Evolutionary conservation across 75 land plant genomes (phyloP).

Genomic region (Azolla pinnata): DNA sequence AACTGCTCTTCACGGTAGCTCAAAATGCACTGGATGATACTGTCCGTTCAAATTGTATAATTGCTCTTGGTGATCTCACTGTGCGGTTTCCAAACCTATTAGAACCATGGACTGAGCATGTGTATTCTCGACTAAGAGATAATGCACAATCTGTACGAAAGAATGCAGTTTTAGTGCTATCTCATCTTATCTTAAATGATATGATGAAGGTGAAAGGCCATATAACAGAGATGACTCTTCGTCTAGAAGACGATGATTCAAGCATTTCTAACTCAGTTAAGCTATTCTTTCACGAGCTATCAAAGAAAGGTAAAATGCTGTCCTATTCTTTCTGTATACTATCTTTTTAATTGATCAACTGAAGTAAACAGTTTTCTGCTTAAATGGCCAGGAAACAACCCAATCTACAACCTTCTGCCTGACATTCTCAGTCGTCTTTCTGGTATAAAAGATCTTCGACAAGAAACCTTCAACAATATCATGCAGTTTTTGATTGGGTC

Average conservation of each 20-base stretch:
- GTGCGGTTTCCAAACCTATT: constrained; percentile 93
- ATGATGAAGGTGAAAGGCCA: constrained; percentile 99
- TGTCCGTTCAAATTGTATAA: constrained; percentile 92
- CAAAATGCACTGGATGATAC: constrained; percentile 64
- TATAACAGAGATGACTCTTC: constrained; percentile 87
- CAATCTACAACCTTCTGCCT: constrained; percentile 91
- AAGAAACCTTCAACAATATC: constrained; percentile 67
- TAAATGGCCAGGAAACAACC: constrained; percentile 79
- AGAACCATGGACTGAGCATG: constrained; percentile 98
- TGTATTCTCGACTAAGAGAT: constrained; percentile 79
- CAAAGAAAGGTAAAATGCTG: constrained; percentile 99
- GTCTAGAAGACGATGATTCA: constrained; percentile 81
- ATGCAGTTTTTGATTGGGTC: constrained; percentile 90
- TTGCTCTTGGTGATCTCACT: constrained; percentile 89
- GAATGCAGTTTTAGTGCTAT: constrained; percentile 93
- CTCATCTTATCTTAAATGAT: constrained; percentile 95
- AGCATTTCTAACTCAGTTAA: constrained; percentile 85
- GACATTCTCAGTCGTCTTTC: constrained; percentile 85
- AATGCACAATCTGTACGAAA: constrained; percentile 68
- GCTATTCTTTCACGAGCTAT: constrained; percentile 88
- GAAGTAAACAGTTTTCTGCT: no score
- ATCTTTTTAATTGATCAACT: no score
- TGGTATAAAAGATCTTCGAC: constrained; percentile 40
- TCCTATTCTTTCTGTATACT: no score
- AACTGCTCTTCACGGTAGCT: constrained; percentile 88